Evolutionary conservation across 495 filamentous ascomycete species (phyloP).

Genomic region (Lophiotrema nucula): DNA sequence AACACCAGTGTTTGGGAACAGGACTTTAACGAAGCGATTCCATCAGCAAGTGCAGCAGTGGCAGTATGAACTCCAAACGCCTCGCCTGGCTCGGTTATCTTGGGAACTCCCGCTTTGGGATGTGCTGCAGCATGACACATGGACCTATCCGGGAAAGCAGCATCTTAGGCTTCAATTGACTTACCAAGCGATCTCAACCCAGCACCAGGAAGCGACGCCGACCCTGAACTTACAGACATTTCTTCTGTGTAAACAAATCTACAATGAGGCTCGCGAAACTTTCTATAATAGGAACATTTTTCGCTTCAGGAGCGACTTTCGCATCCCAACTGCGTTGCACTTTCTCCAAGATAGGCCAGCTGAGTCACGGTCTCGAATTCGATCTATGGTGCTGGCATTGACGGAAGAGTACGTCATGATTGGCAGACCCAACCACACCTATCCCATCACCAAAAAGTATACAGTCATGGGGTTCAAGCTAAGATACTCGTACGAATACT

Average conservation of each 20-base stretch:
- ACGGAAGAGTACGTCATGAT: not conserved
- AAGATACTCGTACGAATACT: conserved; percentile 1
- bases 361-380: not conserved
- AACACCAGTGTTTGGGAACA: too few relatives aligned
- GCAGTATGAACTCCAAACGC: too few relatives aligned
- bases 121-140: too few relatives aligned
- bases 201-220: not conserved
- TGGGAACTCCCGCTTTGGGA: too few relatives aligned
- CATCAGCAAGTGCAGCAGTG: too few relatives aligned
- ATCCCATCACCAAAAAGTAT: not conserved
- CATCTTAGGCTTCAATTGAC: not conserved
- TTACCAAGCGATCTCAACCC: not conserved
- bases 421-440: not conserved
- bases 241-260: conserved; percentile 3
- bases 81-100: too few relatives aligned
- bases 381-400: conserved; percentile 3
- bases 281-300: conserved; percentile 13
- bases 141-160: not conserved
- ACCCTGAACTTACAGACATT: not conserved
- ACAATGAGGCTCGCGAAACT: conserved; percentile 1
- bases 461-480: not conserved
- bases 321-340: conserved; percentile 6
- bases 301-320: conserved; percentile 3
- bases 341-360: conserved; percentile 9
- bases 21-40: too few relatives aligned